phyloP scores from a whole-genome alignment of 306 rosid genomes.

The Boehmeria nivea region DNA sequence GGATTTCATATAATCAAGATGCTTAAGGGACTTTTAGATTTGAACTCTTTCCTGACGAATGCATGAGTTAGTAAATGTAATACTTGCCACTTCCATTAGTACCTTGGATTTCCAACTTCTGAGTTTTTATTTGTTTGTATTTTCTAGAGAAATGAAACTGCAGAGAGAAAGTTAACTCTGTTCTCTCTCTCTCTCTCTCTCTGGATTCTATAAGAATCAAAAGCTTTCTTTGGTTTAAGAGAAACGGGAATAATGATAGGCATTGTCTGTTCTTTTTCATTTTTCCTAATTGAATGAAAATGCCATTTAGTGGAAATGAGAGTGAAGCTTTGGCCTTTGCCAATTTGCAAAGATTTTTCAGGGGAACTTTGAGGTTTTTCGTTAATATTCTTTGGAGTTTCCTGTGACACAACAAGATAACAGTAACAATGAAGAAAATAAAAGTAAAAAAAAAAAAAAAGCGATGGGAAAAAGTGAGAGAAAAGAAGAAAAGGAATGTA shows the following conservation, averaged over 20 bases:
- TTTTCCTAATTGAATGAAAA: not conserved
- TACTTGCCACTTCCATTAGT: not conserved
- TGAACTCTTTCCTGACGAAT: constrained; percentile 2
- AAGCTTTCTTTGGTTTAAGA: not conserved
- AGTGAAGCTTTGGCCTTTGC: no score
- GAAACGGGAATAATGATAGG: not conserved
- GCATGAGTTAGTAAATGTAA: not conserved
- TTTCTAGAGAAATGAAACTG: not conserved
- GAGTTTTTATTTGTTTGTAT: not conserved
- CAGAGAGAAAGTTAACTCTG: no score
- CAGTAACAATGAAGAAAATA: not conserved
- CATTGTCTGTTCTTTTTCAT: not conserved
- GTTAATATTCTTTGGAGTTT: no score
- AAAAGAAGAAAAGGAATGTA: constrained; percentile 3
- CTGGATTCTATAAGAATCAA: no score
- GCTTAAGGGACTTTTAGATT: not conserved
- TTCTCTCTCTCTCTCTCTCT: no score
- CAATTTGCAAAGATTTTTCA: not conserved
- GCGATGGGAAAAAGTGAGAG: constrained; percentile 1
- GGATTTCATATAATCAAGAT: constrained; percentile 3
- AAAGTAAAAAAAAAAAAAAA: not conserved
- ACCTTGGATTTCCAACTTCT: not conserved
- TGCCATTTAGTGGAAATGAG: not conserved
- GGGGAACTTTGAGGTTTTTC: no score
- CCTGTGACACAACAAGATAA: not conserved